These are phyloP conservation scores for Emericellopsis atlantica DNA, from an alignment of 2,329 filamentous ascomycete species.

Conservation along the genomic window DNA sequence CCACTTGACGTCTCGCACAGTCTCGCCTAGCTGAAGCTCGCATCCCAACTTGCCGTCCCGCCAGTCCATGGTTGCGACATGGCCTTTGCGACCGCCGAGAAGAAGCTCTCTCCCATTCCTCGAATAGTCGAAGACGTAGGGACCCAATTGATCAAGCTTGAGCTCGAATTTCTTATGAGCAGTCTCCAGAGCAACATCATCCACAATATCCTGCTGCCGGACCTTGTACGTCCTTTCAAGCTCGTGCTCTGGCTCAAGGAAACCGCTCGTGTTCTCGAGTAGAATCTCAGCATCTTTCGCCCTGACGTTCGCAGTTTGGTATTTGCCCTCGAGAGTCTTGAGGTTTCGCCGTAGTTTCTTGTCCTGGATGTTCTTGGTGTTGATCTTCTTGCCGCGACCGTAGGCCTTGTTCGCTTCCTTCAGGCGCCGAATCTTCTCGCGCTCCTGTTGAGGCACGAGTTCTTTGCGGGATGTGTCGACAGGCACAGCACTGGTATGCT, in stretches of 20 bases:
- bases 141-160: slow-evolving; percentile 69
- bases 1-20: slow-evolving; percentile 79
- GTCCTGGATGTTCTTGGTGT: slow-evolving; percentile 64
- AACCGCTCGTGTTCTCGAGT: slow-evolving; percentile 74
- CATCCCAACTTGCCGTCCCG: slow-evolving; percentile 80
- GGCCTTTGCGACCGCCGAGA: slow-evolving; percentile 80
- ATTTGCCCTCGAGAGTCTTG: slow-evolving; percentile 67
- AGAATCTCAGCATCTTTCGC: slow-evolving; percentile 95
- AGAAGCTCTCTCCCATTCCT: slow-evolving; percentile 79
- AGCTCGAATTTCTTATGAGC: slow-evolving; percentile 91
- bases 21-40: slow-evolving; percentile 84
- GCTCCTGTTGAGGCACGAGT: slow-evolving; percentile 37
- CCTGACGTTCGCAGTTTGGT: slow-evolving; percentile 65
- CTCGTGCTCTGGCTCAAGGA: slow-evolving; percentile 77
- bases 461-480: slow-evolving; percentile 36
- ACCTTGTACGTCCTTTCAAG: slow-evolving; percentile 90
- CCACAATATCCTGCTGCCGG: slow-evolving; percentile 72
- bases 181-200: slow-evolving; percentile 65
- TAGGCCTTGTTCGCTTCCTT: slow-evolving; percentile 63
- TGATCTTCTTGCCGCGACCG: slow-evolving; percentile 69
- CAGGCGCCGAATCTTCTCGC: slow-evolving; percentile 35
- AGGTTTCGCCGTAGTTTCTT: slow-evolving; percentile 81
- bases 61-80: slow-evolving; percentile 97
- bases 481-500: slow-evolving; percentile 37
- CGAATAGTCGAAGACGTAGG: slow-evolving; percentile 82